Evolutionary conservation across 768 basidiomycete genomes (phyloP).

Genomic region (Artomyces pyxidatus): DNA sequence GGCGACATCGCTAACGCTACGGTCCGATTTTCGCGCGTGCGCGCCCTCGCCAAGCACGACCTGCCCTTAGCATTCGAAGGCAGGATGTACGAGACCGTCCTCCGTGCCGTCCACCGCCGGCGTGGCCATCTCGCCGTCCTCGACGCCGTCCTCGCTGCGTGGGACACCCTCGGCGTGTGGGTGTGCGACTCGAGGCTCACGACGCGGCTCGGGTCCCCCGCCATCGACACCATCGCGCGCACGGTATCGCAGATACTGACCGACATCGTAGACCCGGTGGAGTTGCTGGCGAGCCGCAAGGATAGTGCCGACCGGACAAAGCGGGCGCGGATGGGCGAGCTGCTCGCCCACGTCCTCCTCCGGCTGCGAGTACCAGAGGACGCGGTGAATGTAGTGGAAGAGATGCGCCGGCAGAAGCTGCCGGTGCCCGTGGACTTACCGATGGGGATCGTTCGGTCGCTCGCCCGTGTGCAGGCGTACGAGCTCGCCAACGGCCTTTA

Average conservation of each 20-base stretch:
- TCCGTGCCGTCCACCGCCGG: slow-evolving; percentile 5
- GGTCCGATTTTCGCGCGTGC: not conserved
- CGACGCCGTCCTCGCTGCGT: slow-evolving; percentile 8
- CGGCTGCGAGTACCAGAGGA: slow-evolving; percentile 11
- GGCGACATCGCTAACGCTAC: slow-evolving; percentile 8
- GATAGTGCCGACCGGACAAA: not conserved
- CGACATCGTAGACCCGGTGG: slow-evolving; percentile 4
- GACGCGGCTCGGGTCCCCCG: too few relatives aligned
- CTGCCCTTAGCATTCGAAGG: not conserved
- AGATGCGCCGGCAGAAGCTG: slow-evolving; percentile 8
- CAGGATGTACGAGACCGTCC: slow-evolving; percentile 6
- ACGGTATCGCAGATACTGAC: slow-evolving; percentile 10
- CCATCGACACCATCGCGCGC: too few relatives aligned
- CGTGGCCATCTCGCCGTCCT: slow-evolving; percentile 10
- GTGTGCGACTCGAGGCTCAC: too few relatives aligned
- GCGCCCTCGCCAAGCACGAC: not conserved
- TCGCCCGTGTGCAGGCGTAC: slow-evolving; percentile 19
- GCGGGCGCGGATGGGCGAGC: slow-evolving; percentile 1
- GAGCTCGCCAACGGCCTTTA: slow-evolving; percentile 39
- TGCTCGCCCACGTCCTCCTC: slow-evolving; percentile 10
- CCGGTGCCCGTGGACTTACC: not conserved
- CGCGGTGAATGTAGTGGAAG: slow-evolving; percentile 12
- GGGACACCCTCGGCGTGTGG: slow-evolving; percentile 4
- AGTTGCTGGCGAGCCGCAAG: slow-evolving; percentile 1
- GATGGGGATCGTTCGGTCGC: slow-evolving; percentile 10